A percentile compares a stretch with the other conserved stretches of the same genome.
Conservation (phyloP, 2,329 filamentous ascomycete genomes). For the Penicillium sp. region DNA sequence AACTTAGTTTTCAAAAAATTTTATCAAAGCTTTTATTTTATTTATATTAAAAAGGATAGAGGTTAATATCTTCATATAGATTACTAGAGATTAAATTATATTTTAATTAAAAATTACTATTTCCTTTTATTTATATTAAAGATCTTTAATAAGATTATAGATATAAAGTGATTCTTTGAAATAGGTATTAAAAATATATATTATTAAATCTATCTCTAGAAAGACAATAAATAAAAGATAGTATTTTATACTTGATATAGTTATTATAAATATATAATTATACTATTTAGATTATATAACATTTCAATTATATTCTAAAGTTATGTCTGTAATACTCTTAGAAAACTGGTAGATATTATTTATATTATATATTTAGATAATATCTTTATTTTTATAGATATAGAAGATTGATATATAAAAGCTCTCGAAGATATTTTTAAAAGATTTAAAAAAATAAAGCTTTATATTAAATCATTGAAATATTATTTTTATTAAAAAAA, state of each 20-base stretch:
- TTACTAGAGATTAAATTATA: neutral
- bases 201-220: neutral
- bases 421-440: neutral
- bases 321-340: neutral
- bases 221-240: neutral
- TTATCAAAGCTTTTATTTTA: neutral
- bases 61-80: neutral
- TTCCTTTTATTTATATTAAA: neutral
- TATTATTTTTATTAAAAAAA: too few relatives aligned
- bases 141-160: neutral
- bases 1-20: neutral
- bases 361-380: neutral
- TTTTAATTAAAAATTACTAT: slow-evolving; percentile 1
- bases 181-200: neutral
- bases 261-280: neutral
- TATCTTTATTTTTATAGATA: neutral
- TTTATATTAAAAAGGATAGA: neutral
- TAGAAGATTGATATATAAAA: neutral
- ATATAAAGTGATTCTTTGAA: neutral
- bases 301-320: neutral
- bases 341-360: neutral
- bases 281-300: neutral
- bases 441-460: neutral
- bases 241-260: neutral
- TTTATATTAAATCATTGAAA: neutral